Evolutionary conservation across 2,329 filamentous ascomycete species (phyloP), one percentile per base, ranked within the genome.

Genomic region (Cladophialophora bantiana): DNA sequence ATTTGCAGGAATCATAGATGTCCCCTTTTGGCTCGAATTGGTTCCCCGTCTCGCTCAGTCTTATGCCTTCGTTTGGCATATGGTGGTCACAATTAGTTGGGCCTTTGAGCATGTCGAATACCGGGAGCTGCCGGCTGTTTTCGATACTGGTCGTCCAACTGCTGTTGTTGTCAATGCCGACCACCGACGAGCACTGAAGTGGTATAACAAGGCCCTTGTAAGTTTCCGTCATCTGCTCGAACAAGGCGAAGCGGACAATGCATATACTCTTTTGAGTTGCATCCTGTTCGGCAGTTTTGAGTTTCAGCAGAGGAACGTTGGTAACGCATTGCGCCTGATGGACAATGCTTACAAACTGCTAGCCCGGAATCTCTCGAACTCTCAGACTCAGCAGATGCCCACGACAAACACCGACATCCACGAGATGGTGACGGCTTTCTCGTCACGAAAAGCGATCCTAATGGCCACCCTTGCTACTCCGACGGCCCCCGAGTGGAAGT

Each of bases 21-120:
- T 72, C 32, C 73, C 74, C 35, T 79, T 80, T 60, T 79, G 78
- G 78, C 68, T 71, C n/a, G 75, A 69, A 1, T 64, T 76, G 35
- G 72, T 80, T 4, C 77, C 77, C 2, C 75, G 76, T 50, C 70
- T 79, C 13, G 78, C 77, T 53, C 76, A 74, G 12, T 73, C 62
- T 35, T 76, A 79, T 58, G 74, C 77, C 3, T 76, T 77, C 4
- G 76, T 80, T 2, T 79, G 78, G 77, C 76, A 79, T 72, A 75
- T 78, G 15, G 75, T 79, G 45, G 75, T 77, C 35, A 71, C 77
- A 4, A 74, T 79, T n/a, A 78, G 77, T 62, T 71, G 75, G 10
- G 65, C 80, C 6, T 77, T 76, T 50, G 78, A 79, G 42, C 61
- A 70, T 58, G 64, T 67, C 1, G 62, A 66, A 20, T 64, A 68